Base-by-base conservation (phyloP, 2,329 filamentous ascomycete genomes). In the Lachnellula occidentalis region DNA sequence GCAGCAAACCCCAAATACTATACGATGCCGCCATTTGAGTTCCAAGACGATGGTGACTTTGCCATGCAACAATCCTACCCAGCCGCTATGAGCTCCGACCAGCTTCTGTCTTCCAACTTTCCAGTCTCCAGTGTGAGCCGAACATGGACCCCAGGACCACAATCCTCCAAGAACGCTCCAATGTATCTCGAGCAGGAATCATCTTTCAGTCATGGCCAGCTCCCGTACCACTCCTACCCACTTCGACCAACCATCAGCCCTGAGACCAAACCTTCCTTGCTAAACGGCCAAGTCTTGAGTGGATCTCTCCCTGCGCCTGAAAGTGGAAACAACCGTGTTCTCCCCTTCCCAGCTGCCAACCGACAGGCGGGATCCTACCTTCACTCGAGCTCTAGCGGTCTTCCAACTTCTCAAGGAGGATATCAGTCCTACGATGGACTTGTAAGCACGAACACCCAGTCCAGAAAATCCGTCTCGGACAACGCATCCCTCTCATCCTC, bases 41-140 rank as follows among this genome's bases (percentile, higher is more conserved):
- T 60, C 48, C 19, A 49, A 22, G 66, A 65, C 11, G 65, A 66
- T 5, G 55, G 49, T 37, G 64, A 66, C 24, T 67, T 67, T 34
- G 55, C 47, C 11, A 48, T 64, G 19, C 55, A 61, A 31, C 46
- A 27, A 34, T 24, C 22, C 12, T 46, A 27, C 14, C 36, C 14
- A 39, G 19, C 41, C 24, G 21, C 41, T 31, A 22, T 66, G 39
- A 49, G 49, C 21, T 45, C 57, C 12, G 63, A 65, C 3, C 55
- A 57, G 4, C 21, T 62, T 22, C 22, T 59, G 3, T 34, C 51
- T 7, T n/a, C 59, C 5, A 59, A 53, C 27, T 61, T 58, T 46
- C 34, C 51, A 14, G 41, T 57, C 21, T 41, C 58, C 15, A 22
- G 27, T 45, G 39, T 51, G 5, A 50, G 46, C 27, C 58, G 61